Evolutionary conservation across 305 asterid species (phyloP), one percentile per base, ranked within the genome.

Genomic region (Nicotiana rustica): DNA sequence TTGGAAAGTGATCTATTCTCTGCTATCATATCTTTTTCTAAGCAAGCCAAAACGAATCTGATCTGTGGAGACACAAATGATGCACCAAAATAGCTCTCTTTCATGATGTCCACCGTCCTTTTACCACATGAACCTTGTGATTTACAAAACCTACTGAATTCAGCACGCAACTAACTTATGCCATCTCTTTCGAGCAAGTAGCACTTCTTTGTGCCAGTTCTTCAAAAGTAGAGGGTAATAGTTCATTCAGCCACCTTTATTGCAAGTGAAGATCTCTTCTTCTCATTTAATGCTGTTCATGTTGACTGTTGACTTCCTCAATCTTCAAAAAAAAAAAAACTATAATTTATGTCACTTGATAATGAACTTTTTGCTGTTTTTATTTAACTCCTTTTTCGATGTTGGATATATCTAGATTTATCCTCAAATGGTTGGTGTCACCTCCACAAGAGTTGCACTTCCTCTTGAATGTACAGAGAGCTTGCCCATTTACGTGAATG

Each of bases 401-500:
- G 49, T 66, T 68, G 83, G 75, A 77, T 64, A 36, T 85, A 17
- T 84, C 49, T 83, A 93, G 93, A 86, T 88, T 77, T 88, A 87
- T 85, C 93, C 97, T 68, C 92, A 86, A 79, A 87, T 87, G 90
- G 84, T 86, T 83, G 93, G 91, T 73, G 55, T 86, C 13, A 66
- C 86, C 82, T 91, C 88, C 25, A 83, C 89, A 80, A 85, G 95
- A 85, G 88, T 84, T 18, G 89, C 90, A 76, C 93, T 92, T 69
- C 94, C 95, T 81, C 87, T 87, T 78, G 93, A 90, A 70, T 90
- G 82, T 61, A 82, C 90, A 7, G 92, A 91, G 79, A 90, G 89
- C 84, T 76, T 87, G 67, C 96, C 95, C 15, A 84, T 91, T 77
- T 90, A 87, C 7, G 96, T 93, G 19, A 93, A 93, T 73, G 94